Evolutionary conservation across 1,139 yeast genomes (phyloP), one percentile per base, ranked within the genome.

Genomic region (Taphrina betulina): DNA sequence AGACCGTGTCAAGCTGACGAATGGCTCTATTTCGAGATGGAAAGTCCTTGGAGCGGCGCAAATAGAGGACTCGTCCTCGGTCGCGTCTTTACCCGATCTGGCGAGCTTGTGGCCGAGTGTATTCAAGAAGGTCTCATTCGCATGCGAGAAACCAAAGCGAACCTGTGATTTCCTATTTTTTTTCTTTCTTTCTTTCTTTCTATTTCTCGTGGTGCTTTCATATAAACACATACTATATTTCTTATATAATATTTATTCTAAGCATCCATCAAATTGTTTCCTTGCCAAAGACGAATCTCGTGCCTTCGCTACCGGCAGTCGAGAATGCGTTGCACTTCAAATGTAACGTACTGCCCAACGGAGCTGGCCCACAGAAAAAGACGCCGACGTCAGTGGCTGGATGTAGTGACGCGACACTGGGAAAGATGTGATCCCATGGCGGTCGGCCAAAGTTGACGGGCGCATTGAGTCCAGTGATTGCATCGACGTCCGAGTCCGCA

Each of bases 21-120:
- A 29, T 83, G 83, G 82, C 69, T 80, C 66, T 72, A 76, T 14
- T 76, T 78, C 57, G 74, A 78, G 36, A 57, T 57, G 57, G 34
- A 53, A 72, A 72, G 57, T 76, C 69, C 80, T n/a, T 73, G 81
- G 60, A 72, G 82, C 3, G 75, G 76, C 16, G 75, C 76, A 60
- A 78, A 78, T 56, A 74, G 85, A 61, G 80, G 81, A 5, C 67
- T 84, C 44, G 69, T 82, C 62, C 77, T 76, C 61, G 86, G 82
- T 8, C 83, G 83, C 59, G 72, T 83, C 64, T 85, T 72, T 66
- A 63, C 76, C 53, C 64, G 64, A 28, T 73, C 75, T 33, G 82
- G 83, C 1, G 72, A 72, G 14, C 78, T 83, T 58, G 76, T 82
- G 2, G 87, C 88, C 1, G 77, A 84, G 0, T 74, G 83, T 3